phyloP scores from a whole-genome alignment of 345 rosid genomes.

The Euclidium syriacum region DNA sequence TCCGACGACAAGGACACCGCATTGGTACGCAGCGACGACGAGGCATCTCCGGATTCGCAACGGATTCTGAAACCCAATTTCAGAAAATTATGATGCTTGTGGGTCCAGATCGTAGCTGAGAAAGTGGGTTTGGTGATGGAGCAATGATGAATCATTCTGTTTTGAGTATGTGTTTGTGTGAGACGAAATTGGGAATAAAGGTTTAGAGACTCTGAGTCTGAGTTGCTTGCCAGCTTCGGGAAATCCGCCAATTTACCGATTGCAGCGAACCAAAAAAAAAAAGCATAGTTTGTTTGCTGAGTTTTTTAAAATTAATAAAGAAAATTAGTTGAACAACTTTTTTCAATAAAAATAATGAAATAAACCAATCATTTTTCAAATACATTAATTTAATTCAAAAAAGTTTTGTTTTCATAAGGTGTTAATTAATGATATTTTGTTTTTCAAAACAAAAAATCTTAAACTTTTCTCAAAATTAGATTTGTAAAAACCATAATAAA shows the following conservation, averaged over 20 bases:
- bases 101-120: slow-evolving; percentile 36
- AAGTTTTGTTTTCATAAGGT: no score
- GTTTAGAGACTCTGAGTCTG: not conserved
- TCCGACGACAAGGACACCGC: slow-evolving; percentile 16
- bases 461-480: no score
- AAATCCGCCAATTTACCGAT: slow-evolving; percentile 16
- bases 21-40: slow-evolving; percentile 13
- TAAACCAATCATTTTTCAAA: no score
- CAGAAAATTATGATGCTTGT: slow-evolving; percentile 6
- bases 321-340: no score
- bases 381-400: no score
- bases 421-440: no score
- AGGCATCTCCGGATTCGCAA: slow-evolving; percentile 35
- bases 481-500: no score
- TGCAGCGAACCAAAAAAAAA: not conserved
- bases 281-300: no score
- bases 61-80: slow-evolving; percentile 31
- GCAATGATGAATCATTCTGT: slow-evolving; percentile 30
- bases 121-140: slow-evolving; percentile 47
- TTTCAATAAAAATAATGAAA: no score
- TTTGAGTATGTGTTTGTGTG: not conserved
- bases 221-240: slow-evolving; percentile 11
- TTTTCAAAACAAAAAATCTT: no score
- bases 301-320: no score
- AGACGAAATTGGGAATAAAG: not conserved